Evolutionary conservation across 164 flowering plant species (phyloP), one percentile per base, ranked within the genome.

Genomic region (Aristolochia californica): DNA sequence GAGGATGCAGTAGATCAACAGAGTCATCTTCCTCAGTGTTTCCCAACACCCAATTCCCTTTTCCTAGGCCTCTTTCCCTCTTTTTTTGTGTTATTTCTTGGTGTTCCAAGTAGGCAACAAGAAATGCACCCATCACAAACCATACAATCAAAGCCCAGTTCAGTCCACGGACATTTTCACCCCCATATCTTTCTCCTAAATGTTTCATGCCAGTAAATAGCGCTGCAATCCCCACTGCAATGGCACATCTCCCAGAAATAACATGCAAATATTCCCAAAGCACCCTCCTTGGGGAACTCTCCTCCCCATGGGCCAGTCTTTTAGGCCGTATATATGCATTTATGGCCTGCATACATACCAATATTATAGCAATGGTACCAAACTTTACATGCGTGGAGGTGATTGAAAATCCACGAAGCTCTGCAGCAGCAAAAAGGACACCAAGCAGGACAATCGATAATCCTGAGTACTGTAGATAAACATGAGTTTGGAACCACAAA

Each of bases 391-490:
- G 98, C 22, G 73, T 48, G 5, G 99, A 89, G 59, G 63, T 62
- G 44, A 87, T 27, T 67, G 62, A 63, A 48, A 93, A 77, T 16
- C 97, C 99, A 17, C 82, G 82, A 62, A 93, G 96, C 75, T 93
- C 99, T 49, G 97, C 99, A 45, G 84, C 94, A 16, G 97, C 99
- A 66, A 93, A 93, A 45, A 89, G 88, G 67, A 89, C 77, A 25
- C 88, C 99, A 60, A 93, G 91, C 17, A 89, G 58, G 58, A 80
- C 69, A 63, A 93, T 85, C 14, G 82, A 76, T 58, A 89, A 74
- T 34, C 99, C 99, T 15, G 99, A 93, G 66, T 87, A 87, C 79
- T 93, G 99, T 75, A 89, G 67, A 68, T 87, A 83, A 10, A 85
- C 90, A 73, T 93, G 99, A 76, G 84, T 73, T 66, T 75, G 74